Base-by-base conservation (phyloP, 805 yeast species). In the Yarrowia sp. region DNA sequence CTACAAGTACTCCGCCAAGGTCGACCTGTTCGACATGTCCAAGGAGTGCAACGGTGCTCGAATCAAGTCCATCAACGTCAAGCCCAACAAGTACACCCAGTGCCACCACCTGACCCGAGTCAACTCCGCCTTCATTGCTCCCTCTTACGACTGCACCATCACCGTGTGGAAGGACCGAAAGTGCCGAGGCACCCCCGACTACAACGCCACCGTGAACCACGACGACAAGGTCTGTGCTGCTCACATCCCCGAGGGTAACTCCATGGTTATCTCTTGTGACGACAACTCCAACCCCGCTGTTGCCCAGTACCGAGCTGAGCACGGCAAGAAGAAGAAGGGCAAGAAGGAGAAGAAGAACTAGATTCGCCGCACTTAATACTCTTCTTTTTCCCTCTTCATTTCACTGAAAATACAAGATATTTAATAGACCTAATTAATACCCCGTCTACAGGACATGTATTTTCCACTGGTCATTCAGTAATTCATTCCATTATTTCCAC, bases 1-100 rank as follows among this genome's bases (percentile, higher is more conserved):
- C 67, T 61, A 61, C 67, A 61, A 61, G 67, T 61, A 61, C 67
- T 61, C 67, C 46, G 67, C 67, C 67, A 61, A 61, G 67, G 67
- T 61, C 45, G 67, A 61, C 22, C 45, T 61, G 36, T 61, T 61
- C 53, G 53, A 46, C 55, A 61, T 46, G 55, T 61, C 67, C 45
- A 19, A 14, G 22, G 55, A 48, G 55, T 61, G 67, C 67, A 65
- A 65, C 66, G 68, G 68, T 3, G 68, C 68, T 26, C 48, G 67
- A 43, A 65, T 52, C 68, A 52, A 65, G 67, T 50, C 68, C 66
- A 65, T 53, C 67, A 65, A 65, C 68, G 49, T 65, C 46, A 61
- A 46, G 53, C 67, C 67, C 67, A 61, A 61, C 53, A 61, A 61
- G 55, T 61, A 61, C 67, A 46, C 53, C 55, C 53, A 61, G 55